phyloP scores from a whole-genome alignment of 164 flowering plant species.

The Macadamia tetraphylla region DNA sequence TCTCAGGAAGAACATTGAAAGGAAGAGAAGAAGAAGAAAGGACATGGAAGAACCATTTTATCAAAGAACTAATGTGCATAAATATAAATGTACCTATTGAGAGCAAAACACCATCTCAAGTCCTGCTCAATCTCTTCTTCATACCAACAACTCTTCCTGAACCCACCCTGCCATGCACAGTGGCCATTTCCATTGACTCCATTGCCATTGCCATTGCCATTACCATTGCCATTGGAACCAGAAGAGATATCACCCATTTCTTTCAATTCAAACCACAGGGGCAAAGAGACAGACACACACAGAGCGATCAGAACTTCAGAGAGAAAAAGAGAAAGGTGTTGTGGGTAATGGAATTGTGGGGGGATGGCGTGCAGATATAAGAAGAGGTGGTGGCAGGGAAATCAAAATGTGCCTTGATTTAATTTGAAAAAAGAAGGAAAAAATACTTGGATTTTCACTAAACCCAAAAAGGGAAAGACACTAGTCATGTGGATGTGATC shows the following conservation, averaged over 20 bases:
- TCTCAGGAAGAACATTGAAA: background rate
- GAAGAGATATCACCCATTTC: constrained; percentile 63
- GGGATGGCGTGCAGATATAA: constrained; percentile 12
- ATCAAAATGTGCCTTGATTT: constrained; percentile 25
- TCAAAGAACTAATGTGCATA: background rate
- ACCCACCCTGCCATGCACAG: constrained; percentile 25
- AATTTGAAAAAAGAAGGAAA: constrained; percentile 17
- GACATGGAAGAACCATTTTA: too few species aligned
- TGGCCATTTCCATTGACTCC: constrained; percentile 34
- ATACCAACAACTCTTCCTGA: constrained; percentile 91
- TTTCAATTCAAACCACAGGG: constrained; percentile 5
- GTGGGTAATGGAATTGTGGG: background rate
- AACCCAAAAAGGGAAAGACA: constrained; percentile 9
- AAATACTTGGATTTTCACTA: constrained; percentile 46
- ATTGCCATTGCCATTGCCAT: constrained; percentile 33
- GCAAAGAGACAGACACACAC: constrained; percentile 6
- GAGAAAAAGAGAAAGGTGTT: constrained; percentile 1
- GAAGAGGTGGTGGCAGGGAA: constrained; percentile 24
- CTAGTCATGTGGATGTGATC: background rate
- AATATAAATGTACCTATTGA: constrained; percentile 49
- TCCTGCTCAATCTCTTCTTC: constrained; percentile 90
- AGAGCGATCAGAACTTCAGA: constrained; percentile 11
- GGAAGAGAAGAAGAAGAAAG: background rate
- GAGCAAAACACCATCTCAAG: constrained; percentile 82
- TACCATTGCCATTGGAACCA: constrained; percentile 34